Evolutionary conservation across 805 yeast genomes (phyloP).

Genomic region (Zygoascus biomembranicola): DNA sequence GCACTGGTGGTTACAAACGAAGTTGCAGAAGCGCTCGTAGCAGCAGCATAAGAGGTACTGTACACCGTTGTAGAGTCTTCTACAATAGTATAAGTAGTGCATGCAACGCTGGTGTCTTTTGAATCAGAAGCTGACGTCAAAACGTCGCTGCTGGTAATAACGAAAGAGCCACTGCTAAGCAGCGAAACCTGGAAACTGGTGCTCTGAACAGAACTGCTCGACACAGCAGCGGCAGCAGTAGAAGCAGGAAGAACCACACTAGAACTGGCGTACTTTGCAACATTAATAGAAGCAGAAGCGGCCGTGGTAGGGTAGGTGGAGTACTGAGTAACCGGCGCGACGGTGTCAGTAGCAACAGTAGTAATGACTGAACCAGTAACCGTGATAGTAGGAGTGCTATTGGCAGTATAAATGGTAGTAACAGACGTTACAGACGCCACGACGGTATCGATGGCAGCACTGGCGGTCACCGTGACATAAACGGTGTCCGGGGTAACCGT

Average conservation of each 20-base stretch:
- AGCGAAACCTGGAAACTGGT: constrained; percentile 8
- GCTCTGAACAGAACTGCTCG: constrained; percentile 13
- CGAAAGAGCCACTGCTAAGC: neutral
- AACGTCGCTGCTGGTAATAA: neutral
- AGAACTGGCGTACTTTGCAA: constrained; percentile 25
- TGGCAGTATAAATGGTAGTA: constrained; percentile 24
- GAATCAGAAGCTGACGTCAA: neutral
- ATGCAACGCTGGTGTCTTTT: neutral
- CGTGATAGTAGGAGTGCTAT: constrained; percentile 26
- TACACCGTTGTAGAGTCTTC: neutral
- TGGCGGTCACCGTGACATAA: constrained; percentile 12
- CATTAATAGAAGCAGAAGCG: constrained; percentile 24
- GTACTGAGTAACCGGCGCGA: constrained; percentile 28
- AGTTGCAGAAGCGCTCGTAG: constrained; percentile 15
- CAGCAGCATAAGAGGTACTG: neutral
- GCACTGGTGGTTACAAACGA: neutral
- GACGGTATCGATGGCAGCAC: constrained; percentile 11
- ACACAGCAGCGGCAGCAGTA: neutral
- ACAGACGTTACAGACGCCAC: constrained; percentile 19
- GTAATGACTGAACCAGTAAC: constrained; percentile 27
- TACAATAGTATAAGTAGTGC: neutral
- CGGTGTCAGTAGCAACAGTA: constrained; percentile 23
- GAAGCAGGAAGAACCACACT: constrained; percentile 4
- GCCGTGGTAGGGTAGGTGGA: constrained; percentile 24
- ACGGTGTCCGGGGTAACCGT: constrained; percentile 13